These are phyloP conservation scores for Coix lacrymajobi DNA, from an alignment of 176 grass and related monocot genomes.

Conservation along the genomic window DNA sequence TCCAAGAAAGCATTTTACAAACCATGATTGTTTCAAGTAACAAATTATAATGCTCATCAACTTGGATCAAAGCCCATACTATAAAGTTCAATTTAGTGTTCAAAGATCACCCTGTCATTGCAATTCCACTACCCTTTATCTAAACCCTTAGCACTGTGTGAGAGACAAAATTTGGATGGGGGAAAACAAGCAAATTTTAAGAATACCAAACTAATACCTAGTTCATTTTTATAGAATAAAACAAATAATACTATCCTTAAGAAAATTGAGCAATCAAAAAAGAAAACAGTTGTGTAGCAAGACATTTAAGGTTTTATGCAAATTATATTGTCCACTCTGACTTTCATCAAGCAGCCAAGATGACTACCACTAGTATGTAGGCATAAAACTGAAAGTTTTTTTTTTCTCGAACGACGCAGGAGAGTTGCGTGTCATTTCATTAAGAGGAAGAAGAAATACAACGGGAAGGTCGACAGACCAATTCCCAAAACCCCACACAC, in stretches of 20 bases:
- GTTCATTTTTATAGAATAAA: not conserved
- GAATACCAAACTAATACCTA: not conserved
- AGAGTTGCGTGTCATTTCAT: too few relatives aligned
- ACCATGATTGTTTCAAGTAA: not conserved
- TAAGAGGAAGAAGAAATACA: too few relatives aligned
- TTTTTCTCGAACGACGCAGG: too few relatives aligned
- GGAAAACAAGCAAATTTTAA: not conserved
- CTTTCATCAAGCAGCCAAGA: not conserved
- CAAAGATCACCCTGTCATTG: not conserved
- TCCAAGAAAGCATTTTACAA: not conserved
- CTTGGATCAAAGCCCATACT: too few relatives aligned
- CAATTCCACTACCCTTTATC: not conserved
- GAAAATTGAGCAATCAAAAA: not conserved
- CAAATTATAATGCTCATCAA: too few relatives aligned
- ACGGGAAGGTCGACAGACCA: too few relatives aligned
- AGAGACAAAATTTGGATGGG: not conserved
- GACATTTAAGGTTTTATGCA: not conserved
- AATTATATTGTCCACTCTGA: not conserved
- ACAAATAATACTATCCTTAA: not conserved
- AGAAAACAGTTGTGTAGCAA: not conserved
- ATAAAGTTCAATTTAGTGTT: too few relatives aligned
- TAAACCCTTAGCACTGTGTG: not conserved
- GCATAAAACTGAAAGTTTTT: slow-evolving; percentile 10
- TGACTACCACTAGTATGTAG: not conserved
- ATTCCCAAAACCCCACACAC: too few relatives aligned